Evolutionary conservation across 2,329 filamentous ascomycete genomes (phyloP).

Genomic region (Epichloe brachyelytri): DNA sequence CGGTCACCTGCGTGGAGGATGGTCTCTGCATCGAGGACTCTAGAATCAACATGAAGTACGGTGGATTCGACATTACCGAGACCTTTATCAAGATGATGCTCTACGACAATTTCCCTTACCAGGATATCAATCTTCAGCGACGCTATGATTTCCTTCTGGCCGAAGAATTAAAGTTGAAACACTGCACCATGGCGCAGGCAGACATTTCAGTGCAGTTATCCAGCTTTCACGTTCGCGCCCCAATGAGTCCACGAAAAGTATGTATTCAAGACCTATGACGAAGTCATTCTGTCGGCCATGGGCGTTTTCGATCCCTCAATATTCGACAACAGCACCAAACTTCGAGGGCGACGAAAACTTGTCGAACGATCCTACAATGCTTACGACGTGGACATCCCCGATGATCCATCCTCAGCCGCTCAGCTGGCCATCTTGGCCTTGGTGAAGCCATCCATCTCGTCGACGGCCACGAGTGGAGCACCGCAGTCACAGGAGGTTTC

Average conservation of each 20-base stretch:
- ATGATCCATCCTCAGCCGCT: conserved; percentile 77
- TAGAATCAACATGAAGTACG: conserved; percentile 86
- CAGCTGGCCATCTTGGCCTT: conserved; percentile 55
- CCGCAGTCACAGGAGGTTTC: conserved; percentile 35
- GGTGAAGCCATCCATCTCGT: conserved; percentile 45
- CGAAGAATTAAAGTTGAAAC: conserved; percentile 89
- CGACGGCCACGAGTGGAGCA: conserved; percentile 29
- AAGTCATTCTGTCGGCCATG: conserved; percentile 87
- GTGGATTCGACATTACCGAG: conserved; percentile 84
- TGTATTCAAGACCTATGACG: conserved; percentile 93
- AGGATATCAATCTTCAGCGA: conserved; percentile 80
- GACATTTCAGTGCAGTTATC: conserved; percentile 80
- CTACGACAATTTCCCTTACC: conserved; percentile 88
- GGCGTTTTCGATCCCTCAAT: conserved; percentile 84
- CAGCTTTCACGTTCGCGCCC: conserved; percentile 82
- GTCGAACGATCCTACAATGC: conserved; percentile 84
- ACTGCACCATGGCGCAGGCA: conserved; percentile 81
- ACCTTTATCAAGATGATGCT: conserved; percentile 98
- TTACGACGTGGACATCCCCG: conserved; percentile 76
- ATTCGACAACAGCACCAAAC: conserved; percentile 72
- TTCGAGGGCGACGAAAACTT: conserved; percentile 65
- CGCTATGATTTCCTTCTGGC: conserved; percentile 88
- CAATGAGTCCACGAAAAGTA: conserved; percentile 88
- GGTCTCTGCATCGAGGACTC: conserved; percentile 92
- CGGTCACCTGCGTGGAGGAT: conserved; percentile 92